These are phyloP conservation scores for Aspergillus diversus DNA, from an alignment of 495 filamentous ascomycete genomes.

Conservation along the genomic window DNA sequence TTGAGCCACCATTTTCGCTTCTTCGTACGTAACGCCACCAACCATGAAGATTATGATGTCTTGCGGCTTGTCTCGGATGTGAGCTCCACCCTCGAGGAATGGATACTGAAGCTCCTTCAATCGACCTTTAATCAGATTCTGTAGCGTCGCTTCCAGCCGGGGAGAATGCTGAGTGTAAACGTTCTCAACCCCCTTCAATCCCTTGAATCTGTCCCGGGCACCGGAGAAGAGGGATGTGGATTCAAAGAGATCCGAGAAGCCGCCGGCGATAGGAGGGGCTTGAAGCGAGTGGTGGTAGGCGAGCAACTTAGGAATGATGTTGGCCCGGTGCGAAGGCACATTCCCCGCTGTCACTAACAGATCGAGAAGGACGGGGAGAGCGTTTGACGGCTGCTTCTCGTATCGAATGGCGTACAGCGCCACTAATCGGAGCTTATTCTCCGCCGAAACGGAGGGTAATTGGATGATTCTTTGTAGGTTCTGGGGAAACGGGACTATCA, in stretches of 20 bases:
- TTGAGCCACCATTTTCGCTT: conserved; percentile 90
- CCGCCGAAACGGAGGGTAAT: conserved; percentile 68
- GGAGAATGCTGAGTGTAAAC: conserved; percentile 98
- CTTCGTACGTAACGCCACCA: conserved; percentile 92
- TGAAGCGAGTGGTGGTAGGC: conserved; percentile 84
- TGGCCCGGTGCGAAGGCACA: conserved; percentile 71
- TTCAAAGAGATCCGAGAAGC: conserved; percentile 89
- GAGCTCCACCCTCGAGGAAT: conserved; percentile 83
- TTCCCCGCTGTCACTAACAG: conserved; percentile 76
- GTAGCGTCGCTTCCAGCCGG: conserved; percentile 80
- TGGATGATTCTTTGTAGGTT: conserved; percentile 84
- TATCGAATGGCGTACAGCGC: conserved; percentile 94
- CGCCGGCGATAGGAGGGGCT: conserved; percentile 66
- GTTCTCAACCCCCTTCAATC: conserved; percentile 95
- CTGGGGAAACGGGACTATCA: conserved; percentile 41
- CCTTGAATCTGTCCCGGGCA: conserved; percentile 87
- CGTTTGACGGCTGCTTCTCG: conserved; percentile 78
- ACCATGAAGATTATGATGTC: conserved; percentile 94
- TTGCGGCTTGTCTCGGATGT: conserved; percentile 91
- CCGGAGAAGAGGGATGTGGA: conserved; percentile 88
- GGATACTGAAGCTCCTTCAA: conserved; percentile 85
- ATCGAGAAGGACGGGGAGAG: conserved; percentile 80
- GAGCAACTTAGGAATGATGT: conserved; percentile 75
- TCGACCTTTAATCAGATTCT: conserved; percentile 89
- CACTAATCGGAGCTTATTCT: conserved; percentile 84